Evolutionary conservation across 2,329 filamentous ascomycete species (phyloP), one percentile per base, ranked within the genome.

Genomic region (Thelonectria olida): DNA sequence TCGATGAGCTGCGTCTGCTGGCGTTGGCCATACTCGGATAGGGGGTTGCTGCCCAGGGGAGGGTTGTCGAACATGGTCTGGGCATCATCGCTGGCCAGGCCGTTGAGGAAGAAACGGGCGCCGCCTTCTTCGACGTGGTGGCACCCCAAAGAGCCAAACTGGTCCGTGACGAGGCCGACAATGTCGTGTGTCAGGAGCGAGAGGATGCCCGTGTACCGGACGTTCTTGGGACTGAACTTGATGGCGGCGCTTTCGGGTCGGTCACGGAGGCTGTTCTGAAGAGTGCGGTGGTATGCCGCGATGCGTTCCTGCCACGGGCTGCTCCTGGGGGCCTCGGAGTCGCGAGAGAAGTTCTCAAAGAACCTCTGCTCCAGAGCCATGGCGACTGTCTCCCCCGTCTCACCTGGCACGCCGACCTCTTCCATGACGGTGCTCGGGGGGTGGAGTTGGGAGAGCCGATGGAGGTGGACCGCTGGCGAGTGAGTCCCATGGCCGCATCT

Each of bases 1-100:
- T 80, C 78, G 42, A 80, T 75, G 22, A 80, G 67, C 54, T 77
- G 75, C 7, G 68, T 75, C 53, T 74, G 71, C 31, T 76, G 74
- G 28, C 75, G 62, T 27, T 70, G 70, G 7, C 74, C 73, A 27
- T 75, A 72, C 41, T 72, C 72, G 23, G 67, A 65, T 5, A 76
- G 57, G 19, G 74, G 74, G 47, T 67, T 74, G 53, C 59, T 64
- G 9, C 66, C 54, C 2, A 62, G 52, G 7, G 66, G 34, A 23
- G 54, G 45, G 15, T 58, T 65, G 54, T 76, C 74, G 54, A 77
- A 76, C 74, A 77, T 77, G 57, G 65, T 67, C 38, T 64, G 65
- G 3, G 70, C 69, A 25, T 69, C 54, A 44, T 77, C 74, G 55
- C 54, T 66, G 39, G 67, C 64, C 13, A 76, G 51, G 9, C 71